A percentile compares a stretch with the other conserved stretches of the same genome.
phyloP scores from a whole-genome alignment of 345 rosid species.

The Arabis hirsuta region DNA sequence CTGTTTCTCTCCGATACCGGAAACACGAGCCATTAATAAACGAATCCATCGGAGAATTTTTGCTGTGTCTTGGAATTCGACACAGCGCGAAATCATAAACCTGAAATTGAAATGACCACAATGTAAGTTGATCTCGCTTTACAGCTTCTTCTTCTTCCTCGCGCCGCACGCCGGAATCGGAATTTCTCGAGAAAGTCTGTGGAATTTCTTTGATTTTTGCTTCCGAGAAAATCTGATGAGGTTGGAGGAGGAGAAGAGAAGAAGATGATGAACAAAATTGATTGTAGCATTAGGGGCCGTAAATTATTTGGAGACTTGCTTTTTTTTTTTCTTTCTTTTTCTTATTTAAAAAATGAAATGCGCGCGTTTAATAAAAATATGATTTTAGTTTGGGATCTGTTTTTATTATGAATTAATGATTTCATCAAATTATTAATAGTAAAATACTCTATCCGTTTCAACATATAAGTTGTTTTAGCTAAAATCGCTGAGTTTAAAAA shows the following conservation, averaged over 20 bases:
- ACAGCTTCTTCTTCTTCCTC: slow-evolving; percentile 3
- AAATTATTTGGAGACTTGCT: neutral
- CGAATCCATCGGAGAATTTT: slow-evolving; percentile 14
- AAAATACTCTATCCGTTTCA: too few species aligned
- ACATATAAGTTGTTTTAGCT: too few species aligned
- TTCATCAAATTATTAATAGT: too few species aligned
- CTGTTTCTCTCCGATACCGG: slow-evolving; percentile 1
- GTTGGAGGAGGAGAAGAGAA: too few species aligned
- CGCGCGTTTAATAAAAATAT: too few species aligned
- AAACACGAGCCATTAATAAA: slow-evolving; percentile 10
- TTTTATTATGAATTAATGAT: too few species aligned
- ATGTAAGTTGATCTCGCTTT: neutral
- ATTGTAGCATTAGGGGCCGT: slow-evolving; percentile 28
- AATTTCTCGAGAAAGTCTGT: slow-evolving; percentile 1
- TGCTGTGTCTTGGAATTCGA: slow-evolving; percentile 20
- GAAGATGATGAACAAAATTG: slow-evolving; percentile 24
- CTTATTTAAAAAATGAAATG: too few species aligned
- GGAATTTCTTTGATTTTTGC: slow-evolving; percentile 11
- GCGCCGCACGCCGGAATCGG: slow-evolving; percentile 3
- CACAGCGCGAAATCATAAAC: slow-evolving; percentile 26
- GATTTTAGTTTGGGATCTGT: too few species aligned
- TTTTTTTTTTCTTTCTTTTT: too few species aligned
- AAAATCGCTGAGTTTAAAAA: too few species aligned
- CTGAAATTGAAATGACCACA: neutral
- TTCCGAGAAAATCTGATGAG: slow-evolving; percentile 34